These are phyloP conservation scores for Phaeosphaeriaceae sp. DNA, from an alignment of 2,329 filamentous ascomycete genomes.

Conservation along the genomic window DNA sequence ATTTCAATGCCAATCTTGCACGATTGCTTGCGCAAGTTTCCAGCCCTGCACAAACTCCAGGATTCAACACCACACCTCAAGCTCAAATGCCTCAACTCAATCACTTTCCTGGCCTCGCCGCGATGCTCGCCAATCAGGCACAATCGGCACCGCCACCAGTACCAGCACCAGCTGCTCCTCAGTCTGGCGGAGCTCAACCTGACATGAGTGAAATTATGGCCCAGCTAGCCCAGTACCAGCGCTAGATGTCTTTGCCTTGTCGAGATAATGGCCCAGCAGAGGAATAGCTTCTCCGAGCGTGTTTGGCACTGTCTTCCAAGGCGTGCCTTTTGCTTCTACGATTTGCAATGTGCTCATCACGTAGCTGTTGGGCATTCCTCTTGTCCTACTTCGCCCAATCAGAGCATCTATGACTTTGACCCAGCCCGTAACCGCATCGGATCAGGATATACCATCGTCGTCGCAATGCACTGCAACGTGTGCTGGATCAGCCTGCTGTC, in stretches of 20 bases:
- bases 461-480: background rate
- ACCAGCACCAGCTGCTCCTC: constrained; percentile 39
- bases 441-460: background rate
- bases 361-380: background rate
- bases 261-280: background rate
- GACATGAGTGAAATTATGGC: constrained; percentile 78
- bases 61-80: constrained; percentile 27
- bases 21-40: constrained; percentile 47
- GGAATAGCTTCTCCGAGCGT: background rate
- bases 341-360: background rate
- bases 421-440: background rate
- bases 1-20: constrained; percentile 46
- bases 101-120: constrained; percentile 40
- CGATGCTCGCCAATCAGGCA: constrained; percentile 33
- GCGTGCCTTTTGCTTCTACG: background rate
- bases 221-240: constrained; percentile 70
- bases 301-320: background rate
- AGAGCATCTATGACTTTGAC: background rate
- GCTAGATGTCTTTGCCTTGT: constrained; percentile 35
- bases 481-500: background rate
- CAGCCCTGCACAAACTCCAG: constrained; percentile 31
- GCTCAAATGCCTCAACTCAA: constrained; percentile 35
- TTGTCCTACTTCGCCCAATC: background rate
- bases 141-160: constrained; percentile 36
- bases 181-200: constrained; percentile 34